Evolutionary conservation across 371 early-diverging fungal species (phyloP).

Genomic region (Actinomortierella ambigua): DNA sequence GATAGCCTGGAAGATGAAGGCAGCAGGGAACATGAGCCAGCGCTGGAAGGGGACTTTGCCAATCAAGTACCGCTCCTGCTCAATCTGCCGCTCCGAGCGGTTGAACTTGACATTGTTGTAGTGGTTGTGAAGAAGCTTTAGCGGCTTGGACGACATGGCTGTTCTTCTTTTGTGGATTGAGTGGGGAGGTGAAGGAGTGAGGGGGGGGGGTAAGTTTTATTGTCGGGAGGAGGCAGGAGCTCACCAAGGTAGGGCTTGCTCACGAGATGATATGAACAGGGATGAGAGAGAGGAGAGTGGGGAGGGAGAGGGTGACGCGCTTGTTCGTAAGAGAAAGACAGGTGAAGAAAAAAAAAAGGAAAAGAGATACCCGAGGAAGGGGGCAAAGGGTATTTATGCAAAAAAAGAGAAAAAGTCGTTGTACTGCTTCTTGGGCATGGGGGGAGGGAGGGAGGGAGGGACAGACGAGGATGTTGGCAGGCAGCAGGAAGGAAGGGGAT

Average conservation of each 20-base stretch:
- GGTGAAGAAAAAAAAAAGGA: constrained; percentile 5
- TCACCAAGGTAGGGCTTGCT: neutral
- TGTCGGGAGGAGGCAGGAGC: neutral
- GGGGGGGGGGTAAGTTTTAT: neutral
- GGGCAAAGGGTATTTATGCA: constrained; percentile 6
- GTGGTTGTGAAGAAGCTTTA: constrained; percentile 12
- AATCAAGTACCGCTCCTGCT: constrained; percentile 33
- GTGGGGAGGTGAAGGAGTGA: neutral
- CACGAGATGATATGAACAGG: neutral
- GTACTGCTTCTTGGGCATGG: neutral
- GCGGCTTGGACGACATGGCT: constrained; percentile 1
- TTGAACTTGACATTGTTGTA: constrained; percentile 26
- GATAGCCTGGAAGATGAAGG: constrained; percentile 67
- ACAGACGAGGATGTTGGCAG: neutral
- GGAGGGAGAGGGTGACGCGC: constrained; percentile 1
- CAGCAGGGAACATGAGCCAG: constrained; percentile 63
- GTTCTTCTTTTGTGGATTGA: constrained; percentile 3
- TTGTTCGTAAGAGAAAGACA: neutral
- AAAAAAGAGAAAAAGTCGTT: neutral
- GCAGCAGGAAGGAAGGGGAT: neutral
- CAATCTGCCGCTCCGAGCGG: constrained; percentile 25
- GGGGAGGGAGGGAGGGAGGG: neutral
- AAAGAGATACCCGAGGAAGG: neutral
- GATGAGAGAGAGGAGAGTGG: constrained; percentile 4
- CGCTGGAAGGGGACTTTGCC: constrained; percentile 34